phyloP scores from a whole-genome alignment of 2,329 filamentous ascomycete genomes.

The Aspergillus phoenicis region DNA sequence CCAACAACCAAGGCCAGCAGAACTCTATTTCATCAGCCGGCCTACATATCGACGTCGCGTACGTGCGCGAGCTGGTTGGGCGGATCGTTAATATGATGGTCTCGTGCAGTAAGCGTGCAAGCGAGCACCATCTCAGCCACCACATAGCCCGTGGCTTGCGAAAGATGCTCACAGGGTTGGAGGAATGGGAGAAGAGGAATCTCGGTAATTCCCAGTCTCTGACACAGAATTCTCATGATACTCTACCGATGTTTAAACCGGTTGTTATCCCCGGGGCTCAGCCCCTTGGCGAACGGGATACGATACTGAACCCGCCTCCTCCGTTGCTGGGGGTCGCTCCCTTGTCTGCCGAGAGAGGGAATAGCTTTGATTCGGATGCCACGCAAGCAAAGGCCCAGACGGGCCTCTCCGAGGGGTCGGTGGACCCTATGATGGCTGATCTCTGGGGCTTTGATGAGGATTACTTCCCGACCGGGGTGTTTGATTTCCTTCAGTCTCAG shows the following conservation, averaged over 20 bases:
- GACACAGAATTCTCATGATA: conserved; percentile 28
- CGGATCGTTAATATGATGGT: conserved; percentile 43
- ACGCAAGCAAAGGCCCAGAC: conserved; percentile 26
- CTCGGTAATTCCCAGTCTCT: conserved; percentile 23
- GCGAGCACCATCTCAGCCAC: conserved; percentile 45
- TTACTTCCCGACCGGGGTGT: conserved; percentile 46
- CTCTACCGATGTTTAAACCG: conserved; percentile 39
- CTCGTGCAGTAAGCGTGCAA: conserved; percentile 41
- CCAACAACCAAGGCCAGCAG: conserved; percentile 38
- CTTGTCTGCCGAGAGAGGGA: conserved; percentile 42
- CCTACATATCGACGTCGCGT: conserved; percentile 37
- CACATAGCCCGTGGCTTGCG: conserved; percentile 43
- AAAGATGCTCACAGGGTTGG: conserved; percentile 44
- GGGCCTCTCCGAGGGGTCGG: conserved; percentile 41
- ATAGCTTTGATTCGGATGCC: conserved; percentile 27
- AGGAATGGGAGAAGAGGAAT: conserved; percentile 44
- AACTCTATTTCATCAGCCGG: conserved; percentile 44
- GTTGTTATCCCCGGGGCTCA: conserved; percentile 41
- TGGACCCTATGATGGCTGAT: conserved; percentile 46
- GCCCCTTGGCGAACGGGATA: conserved; percentile 40
- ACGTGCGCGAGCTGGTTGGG: conserved; percentile 39
- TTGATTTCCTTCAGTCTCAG: conserved; percentile 46
- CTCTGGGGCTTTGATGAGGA: conserved; percentile 46
- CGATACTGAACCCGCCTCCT: conserved; percentile 39
- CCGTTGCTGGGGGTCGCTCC: conserved; percentile 42